Percentiles rank a stretch among this genome's conserved stretches.
phyloP scores from a whole-genome alignment of 768 basidiomycete species.

The Suillus brevipes region DNA sequence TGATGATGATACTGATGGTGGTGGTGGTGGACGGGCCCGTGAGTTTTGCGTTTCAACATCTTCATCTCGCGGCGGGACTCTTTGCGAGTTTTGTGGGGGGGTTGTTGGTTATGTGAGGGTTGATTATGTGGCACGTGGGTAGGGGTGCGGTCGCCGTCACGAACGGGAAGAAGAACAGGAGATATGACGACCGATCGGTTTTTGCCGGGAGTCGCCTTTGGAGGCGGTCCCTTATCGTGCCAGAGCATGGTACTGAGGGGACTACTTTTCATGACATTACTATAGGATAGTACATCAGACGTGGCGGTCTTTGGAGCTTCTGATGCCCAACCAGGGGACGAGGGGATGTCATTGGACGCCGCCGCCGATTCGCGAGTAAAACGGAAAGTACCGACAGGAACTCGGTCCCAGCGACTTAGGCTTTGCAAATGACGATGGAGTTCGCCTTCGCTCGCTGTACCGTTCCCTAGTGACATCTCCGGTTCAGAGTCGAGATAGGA shows the following conservation, averaged over 20 bases:
- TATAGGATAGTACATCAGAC: slow-evolving; percentile 26
- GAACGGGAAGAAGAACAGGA: slow-evolving; percentile 52
- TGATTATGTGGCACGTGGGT: slow-evolving; percentile 38
- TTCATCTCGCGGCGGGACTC: slow-evolving; percentile 70
- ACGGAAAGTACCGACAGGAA: slow-evolving; percentile 73
- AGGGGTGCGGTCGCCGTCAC: slow-evolving; percentile 59
- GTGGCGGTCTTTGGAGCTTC: slow-evolving; percentile 24
- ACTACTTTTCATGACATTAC: slow-evolving; percentile 52
- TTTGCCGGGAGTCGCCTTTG: slow-evolving; percentile 26
- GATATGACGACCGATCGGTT: slow-evolving; percentile 41
- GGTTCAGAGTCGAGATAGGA: slow-evolving; percentile 67
- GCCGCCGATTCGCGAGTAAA: slow-evolving; percentile 46
- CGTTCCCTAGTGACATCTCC: slow-evolving; percentile 32
- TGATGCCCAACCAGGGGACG: slow-evolving; percentile 31
- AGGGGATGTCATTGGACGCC: slow-evolving; percentile 24
- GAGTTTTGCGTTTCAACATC: slow-evolving; percentile 60
- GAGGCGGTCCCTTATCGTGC: slow-evolving; percentile 32
- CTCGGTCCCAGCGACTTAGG: slow-evolving; percentile 70
- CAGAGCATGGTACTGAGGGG: slow-evolving; percentile 60
- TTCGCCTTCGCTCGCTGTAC: slow-evolving; percentile 37
- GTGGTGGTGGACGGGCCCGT: slow-evolving; percentile 41
- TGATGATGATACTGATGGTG: slow-evolving; percentile 51
- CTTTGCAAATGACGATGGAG: slow-evolving; percentile 44
- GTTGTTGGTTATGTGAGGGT: slow-evolving; percentile 40
- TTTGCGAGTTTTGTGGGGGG: slow-evolving; percentile 55